These are phyloP conservation scores for Microcera coccophila DNA, from an alignment of 2,329 filamentous ascomycete genomes.

Conservation along the genomic window DNA sequence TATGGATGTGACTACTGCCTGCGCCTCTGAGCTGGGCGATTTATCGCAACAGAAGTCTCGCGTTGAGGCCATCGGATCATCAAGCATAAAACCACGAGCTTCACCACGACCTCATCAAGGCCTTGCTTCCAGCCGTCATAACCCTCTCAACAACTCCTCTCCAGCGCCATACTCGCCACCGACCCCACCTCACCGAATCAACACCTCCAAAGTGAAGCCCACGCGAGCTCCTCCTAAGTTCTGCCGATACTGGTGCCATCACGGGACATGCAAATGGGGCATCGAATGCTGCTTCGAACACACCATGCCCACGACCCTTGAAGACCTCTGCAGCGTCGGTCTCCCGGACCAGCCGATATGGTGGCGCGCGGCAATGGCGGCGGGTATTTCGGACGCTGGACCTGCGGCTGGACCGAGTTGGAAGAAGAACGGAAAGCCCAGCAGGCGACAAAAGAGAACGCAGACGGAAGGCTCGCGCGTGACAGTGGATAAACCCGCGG, in stretches of 20 bases:
- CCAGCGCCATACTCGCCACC: neutral
- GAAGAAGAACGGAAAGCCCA: slow-evolving; percentile 1
- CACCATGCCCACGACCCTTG: slow-evolving; percentile 42
- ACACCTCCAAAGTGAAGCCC: too few relatives aligned
- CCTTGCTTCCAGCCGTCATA: slow-evolving; percentile 16
- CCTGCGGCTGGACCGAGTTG: too few relatives aligned
- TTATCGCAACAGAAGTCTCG: neutral
- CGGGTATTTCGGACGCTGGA: too few relatives aligned
- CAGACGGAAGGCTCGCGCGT: neutral
- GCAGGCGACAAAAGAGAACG: slow-evolving; percentile 3
- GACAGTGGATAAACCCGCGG: neutral
- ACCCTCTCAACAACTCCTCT: slow-evolving; percentile 5
- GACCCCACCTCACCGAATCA: neutral
- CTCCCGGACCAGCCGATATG: slow-evolving; percentile 42
- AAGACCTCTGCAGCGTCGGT: slow-evolving; percentile 40
- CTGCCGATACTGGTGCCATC: slow-evolving; percentile 47
- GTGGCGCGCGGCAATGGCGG: slow-evolving; percentile 31
- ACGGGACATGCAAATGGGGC: slow-evolving; percentile 46
- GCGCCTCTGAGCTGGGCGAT: slow-evolving; percentile 1
- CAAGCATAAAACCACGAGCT: slow-evolving; percentile 1
- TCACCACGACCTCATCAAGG: slow-evolving; percentile 6
- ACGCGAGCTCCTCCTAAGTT: neutral
- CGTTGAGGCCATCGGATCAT: neutral
- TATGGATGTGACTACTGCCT: slow-evolving; percentile 4
- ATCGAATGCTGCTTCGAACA: slow-evolving; percentile 42